phyloP scores from a whole-genome alignment of 2,329 filamentous ascomycete genomes.

The Fusarium agapanthi region DNA sequence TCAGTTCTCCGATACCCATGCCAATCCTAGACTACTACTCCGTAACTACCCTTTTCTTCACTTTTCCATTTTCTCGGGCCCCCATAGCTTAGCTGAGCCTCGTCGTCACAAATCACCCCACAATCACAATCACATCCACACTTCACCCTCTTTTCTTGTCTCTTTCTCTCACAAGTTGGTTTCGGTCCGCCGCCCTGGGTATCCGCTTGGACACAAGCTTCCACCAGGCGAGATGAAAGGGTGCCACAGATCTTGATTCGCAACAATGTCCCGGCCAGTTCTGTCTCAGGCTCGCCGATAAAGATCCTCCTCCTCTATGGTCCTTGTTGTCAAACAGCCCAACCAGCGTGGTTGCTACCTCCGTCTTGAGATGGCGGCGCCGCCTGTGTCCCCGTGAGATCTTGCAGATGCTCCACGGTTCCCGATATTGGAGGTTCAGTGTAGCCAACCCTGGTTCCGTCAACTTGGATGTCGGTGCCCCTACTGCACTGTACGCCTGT shows the following conservation, averaged over 20 bases:
- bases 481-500: constrained; percentile 21
- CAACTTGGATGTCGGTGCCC: constrained; percentile 46
- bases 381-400: constrained; percentile 43
- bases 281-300: constrained; percentile 39
- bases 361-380: constrained; percentile 44
- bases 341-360: constrained; percentile 36
- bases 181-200: constrained; percentile 29
- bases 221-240: constrained; percentile 49
- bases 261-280: constrained; percentile 47
- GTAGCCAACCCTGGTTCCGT: constrained; percentile 44
- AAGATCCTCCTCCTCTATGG: constrained; percentile 25
- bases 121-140: constrained; percentile 22
- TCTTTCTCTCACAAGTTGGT: constrained; percentile 23
- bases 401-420: constrained; percentile 44
- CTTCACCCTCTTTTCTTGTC: constrained; percentile 17
- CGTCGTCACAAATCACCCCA: constrained; percentile 30
- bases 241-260: constrained; percentile 53
- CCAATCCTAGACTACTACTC: background rate
- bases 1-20: constrained; percentile 12
- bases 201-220: constrained; percentile 41
- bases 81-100: constrained; percentile 31
- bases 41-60: constrained; percentile 5
- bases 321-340: constrained; percentile 39
- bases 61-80: constrained; percentile 20
- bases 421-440: constrained; percentile 39